Base-by-base conservation (phyloP, 2,329 filamentous ascomycete genomes). In the Exophiala lecanii-corni region DNA sequence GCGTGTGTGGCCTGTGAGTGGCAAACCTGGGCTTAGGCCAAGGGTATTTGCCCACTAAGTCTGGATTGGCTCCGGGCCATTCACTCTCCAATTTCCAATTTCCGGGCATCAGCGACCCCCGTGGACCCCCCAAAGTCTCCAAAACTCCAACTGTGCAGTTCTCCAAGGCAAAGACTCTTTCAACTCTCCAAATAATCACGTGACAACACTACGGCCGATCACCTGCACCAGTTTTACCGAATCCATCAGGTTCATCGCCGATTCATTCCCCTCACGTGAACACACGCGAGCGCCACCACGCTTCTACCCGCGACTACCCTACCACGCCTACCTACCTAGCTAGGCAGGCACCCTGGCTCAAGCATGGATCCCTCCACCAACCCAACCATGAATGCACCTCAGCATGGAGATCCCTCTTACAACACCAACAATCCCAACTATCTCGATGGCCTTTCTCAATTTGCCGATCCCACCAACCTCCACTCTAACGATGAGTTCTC, bases 281-380 rank as follows among this genome's bases (percentile, higher is more conserved):
- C n/a, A 33, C 38, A 40, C 38, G 23, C 34, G 28, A 40, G 18
- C 16, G 30, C n/a, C 25, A 28, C 25, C 25, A 12, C 5, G 17
- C n/a, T 12, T 16, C 30, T 13, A 5, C 5, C 13, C 42, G 40
- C 42, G 42, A 13, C 10, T 4, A 9, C 28, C 36, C 21, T 18
- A n/a, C n/a, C n/a, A n/a, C n/a, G n/a, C n/a, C n/a, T n/a, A n/a
- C n/a, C n/a, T n/a, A n/a, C n/a, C n/a, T n/a, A n/a, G n/a, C n/a
- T n/a, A n/a, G n/a, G n/a, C n/a, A n/a, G n/a, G n/a, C n/a, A n/a
- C n/a, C n/a, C n/a, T n/a, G n/a, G n/a, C n/a, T n/a, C n/a, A n/a
- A n/a, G n/a, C n/a, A 53, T 54, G 51, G 44, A 52, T 34, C 36
- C 49, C 3, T 48, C 49, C 30, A 37, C 33, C 33, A 49, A 52